These are phyloP conservation scores for Blastocystis hominis DNA, from an alignment of 352 stramenopile species.

Conservation along the genomic window DNA sequence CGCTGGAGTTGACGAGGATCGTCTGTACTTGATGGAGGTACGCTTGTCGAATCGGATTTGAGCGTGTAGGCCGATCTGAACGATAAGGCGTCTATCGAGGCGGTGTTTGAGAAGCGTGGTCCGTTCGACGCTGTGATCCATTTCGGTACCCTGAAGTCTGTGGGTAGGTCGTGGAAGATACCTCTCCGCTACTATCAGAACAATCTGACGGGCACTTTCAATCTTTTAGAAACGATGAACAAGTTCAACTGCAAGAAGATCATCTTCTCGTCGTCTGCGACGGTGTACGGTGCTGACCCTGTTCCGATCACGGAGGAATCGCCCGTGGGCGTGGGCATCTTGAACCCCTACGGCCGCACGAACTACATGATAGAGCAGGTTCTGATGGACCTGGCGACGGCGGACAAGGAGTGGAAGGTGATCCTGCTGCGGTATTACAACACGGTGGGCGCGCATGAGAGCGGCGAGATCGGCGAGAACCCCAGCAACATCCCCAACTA, in stretches of 20 bases:
- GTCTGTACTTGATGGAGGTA: slow-evolving; percentile 49
- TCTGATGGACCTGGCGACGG: slow-evolving; percentile 66
- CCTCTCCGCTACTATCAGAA: slow-evolving; percentile 75
- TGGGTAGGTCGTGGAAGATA: slow-evolving; percentile 70
- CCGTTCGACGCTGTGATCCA: slow-evolving; percentile 71
- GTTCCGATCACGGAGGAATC: slow-evolving; percentile 56
- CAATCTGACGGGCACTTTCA: slow-evolving; percentile 71
- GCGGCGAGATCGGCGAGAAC: slow-evolving; percentile 72
- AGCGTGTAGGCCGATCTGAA: slow-evolving; percentile 63
- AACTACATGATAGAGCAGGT: slow-evolving; percentile 84
- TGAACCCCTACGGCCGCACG: slow-evolving; percentile 75
- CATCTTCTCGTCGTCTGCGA: slow-evolving; percentile 73
- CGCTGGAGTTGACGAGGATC: slow-evolving; percentile 60
- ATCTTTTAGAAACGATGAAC: slow-evolving; percentile 68
- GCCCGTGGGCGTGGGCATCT: slow-evolving; percentile 48
- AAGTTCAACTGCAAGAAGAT: slow-evolving; percentile 65
- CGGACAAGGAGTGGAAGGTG: slow-evolving; percentile 66
- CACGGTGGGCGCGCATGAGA: slow-evolving; percentile 73
- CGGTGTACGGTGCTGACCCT: slow-evolving; percentile 70
- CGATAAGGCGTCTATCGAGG: slow-evolving; percentile 63
- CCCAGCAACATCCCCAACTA: slow-evolving; percentile 80
- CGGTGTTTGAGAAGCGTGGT: slow-evolving; percentile 69
- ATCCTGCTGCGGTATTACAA: slow-evolving; percentile 80
- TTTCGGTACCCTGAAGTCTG: slow-evolving; percentile 77
- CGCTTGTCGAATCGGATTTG: neutral